Base-by-base conservation (phyloP, 768 basidiomycete genomes). In the Phylloporus scabripes region DNA sequence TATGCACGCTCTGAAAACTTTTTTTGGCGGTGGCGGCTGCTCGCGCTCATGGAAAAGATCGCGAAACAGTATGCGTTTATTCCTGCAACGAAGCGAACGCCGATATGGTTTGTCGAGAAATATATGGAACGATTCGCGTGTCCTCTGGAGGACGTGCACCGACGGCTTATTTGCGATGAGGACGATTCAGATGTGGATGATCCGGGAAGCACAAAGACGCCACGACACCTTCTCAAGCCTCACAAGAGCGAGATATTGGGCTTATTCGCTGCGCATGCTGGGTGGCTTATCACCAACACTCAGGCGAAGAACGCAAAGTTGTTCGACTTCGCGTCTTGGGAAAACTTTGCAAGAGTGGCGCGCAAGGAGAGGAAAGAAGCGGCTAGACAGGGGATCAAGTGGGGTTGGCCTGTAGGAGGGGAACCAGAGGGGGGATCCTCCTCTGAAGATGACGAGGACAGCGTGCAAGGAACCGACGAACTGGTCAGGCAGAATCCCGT, bases 251-350 rank as follows among this genome's bases (percentile, higher is more conserved):
- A 82, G 58, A 60, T 84, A n/a, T 60, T 69, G 31, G 70, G 72
- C 10, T 50, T 72, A 1, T 76, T 83, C 51, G 81, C 80, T 10
- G 68, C 72, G 9, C 81, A 85, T 8, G 73, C 74, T 0, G 75
- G 74, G 31, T 86, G 83, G 83, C 55, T 86, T 7, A 60, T 81
- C 32, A 73, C 77, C 10, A 72, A 81, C 43, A 77, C 76, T 29
- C 68, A 55, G 9, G 50, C 64, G 31, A 53, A 46, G 32, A 56
- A 60, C 21, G 47, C 53, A 15, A 62, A 60, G 37, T 48, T 74
- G 17, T 47, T 85, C 7, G 67, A 82, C 46, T 52, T 79, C 5
- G 42, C 52, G 0, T 57, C 68, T 14, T 86, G 82, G 83, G 58
- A 70, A 31, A 31, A 28, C 6, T 85, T 82, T 60, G 75, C 72